Conservation (phyloP, 148 eudicot species). For the Chenopodium suecicum region DNA sequence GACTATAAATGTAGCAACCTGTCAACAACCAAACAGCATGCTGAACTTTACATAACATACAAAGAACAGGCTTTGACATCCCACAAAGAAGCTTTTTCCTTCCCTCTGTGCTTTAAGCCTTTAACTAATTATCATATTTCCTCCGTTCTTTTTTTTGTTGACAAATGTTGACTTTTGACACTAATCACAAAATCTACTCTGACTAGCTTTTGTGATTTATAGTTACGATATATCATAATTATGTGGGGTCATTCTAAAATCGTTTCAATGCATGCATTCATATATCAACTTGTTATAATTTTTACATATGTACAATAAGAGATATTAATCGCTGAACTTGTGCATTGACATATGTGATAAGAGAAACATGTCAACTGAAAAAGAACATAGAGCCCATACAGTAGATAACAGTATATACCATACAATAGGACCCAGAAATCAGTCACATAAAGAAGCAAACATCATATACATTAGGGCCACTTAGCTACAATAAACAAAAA, state of each 20-base stretch:
- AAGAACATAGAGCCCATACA: not conserved
- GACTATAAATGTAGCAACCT: constrained; percentile 98
- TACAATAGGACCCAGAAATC: not conserved
- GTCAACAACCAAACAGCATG: constrained; percentile 18
- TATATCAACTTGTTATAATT: too few species aligned
- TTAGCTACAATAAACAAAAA: not conserved
- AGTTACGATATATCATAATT: too few species aligned
- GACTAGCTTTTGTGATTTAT: too few species aligned
- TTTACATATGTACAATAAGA: too few species aligned
- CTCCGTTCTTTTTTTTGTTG: too few species aligned
- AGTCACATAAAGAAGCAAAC: not conserved
- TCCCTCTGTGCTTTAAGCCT: not conserved
- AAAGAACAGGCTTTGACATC: not conserved
- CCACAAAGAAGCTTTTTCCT: not conserved
- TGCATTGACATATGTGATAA: too few species aligned
- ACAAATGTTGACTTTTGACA: too few species aligned
- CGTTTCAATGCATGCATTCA: too few species aligned
- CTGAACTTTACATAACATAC: not conserved
- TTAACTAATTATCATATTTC: not conserved
- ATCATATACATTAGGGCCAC: not conserved
- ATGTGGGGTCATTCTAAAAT: too few species aligned
- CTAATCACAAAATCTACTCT: too few species aligned
- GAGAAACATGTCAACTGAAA: too few species aligned
- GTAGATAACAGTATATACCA: not conserved
- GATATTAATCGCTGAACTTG: too few species aligned